A percentile compares a stretch with the other conserved stretches of the same genome.
phyloP scores from a whole-genome alignment of 75 land plant genomes.

The Picea glauca region DNA sequence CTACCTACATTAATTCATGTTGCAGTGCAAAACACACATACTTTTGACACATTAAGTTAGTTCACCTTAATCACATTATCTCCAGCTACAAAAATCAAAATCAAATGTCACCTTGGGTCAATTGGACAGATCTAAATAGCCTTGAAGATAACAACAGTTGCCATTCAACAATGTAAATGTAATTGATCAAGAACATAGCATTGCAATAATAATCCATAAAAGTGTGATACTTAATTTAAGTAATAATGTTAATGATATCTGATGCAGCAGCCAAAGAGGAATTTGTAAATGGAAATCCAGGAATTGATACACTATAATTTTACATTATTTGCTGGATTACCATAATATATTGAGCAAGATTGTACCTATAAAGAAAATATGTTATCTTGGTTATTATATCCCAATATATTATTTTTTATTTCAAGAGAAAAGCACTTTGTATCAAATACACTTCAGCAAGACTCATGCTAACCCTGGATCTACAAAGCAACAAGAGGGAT shows the following conservation, averaged over 20 bases:
- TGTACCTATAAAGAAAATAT: not conserved
- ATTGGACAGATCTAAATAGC: not conserved
- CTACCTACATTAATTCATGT: not conserved
- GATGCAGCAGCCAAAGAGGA: not conserved
- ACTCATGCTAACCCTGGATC: not conserved
- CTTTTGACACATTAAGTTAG: not conserved
- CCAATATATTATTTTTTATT: not conserved
- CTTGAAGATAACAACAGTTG: not conserved
- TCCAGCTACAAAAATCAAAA: not conserved
- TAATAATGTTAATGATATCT: not conserved
- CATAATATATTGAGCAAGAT: not conserved
- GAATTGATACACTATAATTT: not conserved
- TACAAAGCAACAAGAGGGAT: too few species aligned
- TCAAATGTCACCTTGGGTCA: not conserved
- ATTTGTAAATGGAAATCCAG: not conserved
- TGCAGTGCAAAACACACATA: not conserved
- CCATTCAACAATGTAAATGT: not conserved
- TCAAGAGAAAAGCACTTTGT: not conserved
- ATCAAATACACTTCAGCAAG: not conserved
- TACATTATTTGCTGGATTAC: not conserved
- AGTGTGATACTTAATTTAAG: not conserved
- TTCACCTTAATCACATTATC: not conserved
- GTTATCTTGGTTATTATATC: not conserved
- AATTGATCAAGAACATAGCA: not conserved
- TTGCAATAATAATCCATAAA: not conserved